phyloP scores from a whole-genome alignment of 148 eudicot species.

The Fagopyrum esculentum region DNA sequence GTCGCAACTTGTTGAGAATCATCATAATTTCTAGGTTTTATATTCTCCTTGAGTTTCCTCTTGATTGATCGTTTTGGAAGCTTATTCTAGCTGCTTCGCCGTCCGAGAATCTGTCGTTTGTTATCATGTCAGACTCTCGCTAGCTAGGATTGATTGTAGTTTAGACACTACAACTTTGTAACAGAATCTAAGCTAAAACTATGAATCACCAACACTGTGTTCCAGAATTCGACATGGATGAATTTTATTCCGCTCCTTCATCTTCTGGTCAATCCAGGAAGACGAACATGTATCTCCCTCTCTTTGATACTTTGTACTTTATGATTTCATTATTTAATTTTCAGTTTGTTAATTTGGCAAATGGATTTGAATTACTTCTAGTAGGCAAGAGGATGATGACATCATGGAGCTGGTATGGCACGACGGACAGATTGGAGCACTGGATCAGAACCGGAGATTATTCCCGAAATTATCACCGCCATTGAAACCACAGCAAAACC shows the following conservation, averaged over 20 bases:
- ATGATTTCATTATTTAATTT: neutral
- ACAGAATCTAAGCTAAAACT: neutral
- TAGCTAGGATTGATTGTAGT: neutral
- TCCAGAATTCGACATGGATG: constrained; percentile 40
- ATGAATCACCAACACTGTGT: constrained; percentile 30
- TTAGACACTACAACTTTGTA: neutral
- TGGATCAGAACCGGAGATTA: constrained; percentile 28
- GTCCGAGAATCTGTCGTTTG: neutral
- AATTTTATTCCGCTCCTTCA: constrained; percentile 14
- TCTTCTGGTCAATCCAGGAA: constrained; percentile 18
- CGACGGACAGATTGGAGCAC: constrained; percentile 41
- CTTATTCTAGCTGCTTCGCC: neutral
- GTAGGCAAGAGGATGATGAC: constrained; percentile 50
- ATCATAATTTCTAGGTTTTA: neutral
- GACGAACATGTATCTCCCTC: constrained; percentile 32
- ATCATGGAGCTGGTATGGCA: constrained; percentile 71
- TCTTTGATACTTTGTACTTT: neutral
- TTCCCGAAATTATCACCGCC: constrained; percentile 19
- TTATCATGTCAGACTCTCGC: neutral
- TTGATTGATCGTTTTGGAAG: neutral
- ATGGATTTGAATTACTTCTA: neutral
- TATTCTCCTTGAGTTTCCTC: neutral
- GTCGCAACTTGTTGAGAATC: neutral
- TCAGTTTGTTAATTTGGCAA: neutral
- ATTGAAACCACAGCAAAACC: constrained; percentile 9